These are phyloP conservation scores for Colletotrichum lupini DNA, from an alignment of 2,329 filamentous ascomycete species.

Conservation along the genomic window DNA sequence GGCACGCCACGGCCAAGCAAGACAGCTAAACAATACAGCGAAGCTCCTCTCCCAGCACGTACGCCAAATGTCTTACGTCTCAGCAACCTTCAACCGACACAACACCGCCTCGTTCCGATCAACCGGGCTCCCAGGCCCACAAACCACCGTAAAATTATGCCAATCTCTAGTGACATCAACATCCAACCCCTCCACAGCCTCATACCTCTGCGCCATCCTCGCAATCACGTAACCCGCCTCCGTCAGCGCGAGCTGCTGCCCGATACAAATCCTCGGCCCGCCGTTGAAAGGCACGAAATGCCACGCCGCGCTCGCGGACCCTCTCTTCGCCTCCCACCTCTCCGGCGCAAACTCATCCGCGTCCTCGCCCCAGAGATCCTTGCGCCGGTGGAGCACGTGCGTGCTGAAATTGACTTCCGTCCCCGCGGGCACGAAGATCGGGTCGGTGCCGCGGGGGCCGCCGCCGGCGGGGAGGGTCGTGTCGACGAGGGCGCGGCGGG, in stretches of 20 bases:
- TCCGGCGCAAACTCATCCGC: constrained; percentile 50
- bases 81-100: constrained; percentile 18
- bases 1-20: too few species aligned
- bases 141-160: constrained; percentile 25
- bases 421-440: constrained; percentile 45
- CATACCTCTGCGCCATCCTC: constrained; percentile 40
- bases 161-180: constrained; percentile 13
- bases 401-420: constrained; percentile 42
- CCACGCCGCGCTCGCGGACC: constrained; percentile 40
- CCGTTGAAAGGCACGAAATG: constrained; percentile 50
- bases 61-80: too few species aligned
- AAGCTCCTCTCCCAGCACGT: too few species aligned
- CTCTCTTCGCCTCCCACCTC: constrained; percentile 47
- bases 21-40: too few species aligned
- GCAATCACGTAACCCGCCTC: constrained; percentile 40
- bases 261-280: constrained; percentile 49
- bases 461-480: constrained; percentile 50
- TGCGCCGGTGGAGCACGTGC: constrained; percentile 46
- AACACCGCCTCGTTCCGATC: constrained; percentile 22
- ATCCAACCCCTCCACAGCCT: constrained; percentile 29
- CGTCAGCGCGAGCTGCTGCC: constrained; percentile 46
- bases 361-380: constrained; percentile 49
- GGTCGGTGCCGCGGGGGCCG: constrained; percentile 45
- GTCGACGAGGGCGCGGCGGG: constrained; percentile 41
- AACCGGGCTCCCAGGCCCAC: constrained; percentile 21